A percentile compares a stretch with the other conserved stretches of the same genome.
These are phyloP conservation scores for Petunia hybrid DNA, from an alignment of 305 asterid species.

Conservation along the genomic window DNA sequence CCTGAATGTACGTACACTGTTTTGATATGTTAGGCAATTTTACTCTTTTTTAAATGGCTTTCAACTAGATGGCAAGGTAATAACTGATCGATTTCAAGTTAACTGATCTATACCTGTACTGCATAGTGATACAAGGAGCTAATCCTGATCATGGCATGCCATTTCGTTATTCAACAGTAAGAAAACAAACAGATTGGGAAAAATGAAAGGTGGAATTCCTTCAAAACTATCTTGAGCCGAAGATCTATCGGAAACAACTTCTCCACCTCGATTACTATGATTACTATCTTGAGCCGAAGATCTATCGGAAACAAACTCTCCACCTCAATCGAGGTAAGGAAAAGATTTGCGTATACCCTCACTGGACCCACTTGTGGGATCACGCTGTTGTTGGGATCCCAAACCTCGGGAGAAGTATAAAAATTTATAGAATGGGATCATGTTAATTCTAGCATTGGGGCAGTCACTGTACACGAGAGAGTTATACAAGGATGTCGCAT, in stretches of 20 bases:
- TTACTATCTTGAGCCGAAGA: no score
- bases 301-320: no score
- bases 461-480: not conserved
- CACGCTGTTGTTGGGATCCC: not conserved
- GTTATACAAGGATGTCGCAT: constrained; percentile 4
- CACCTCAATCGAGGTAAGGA: no score
- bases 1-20: not conserved
- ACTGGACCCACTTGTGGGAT: no score
- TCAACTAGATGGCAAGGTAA: not conserved
- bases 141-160: constrained; percentile 5
- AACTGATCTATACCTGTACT: not conserved
- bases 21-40: not conserved
- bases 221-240: no score
- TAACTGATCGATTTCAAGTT: not conserved
- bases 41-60: not conserved
- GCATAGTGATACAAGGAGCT: not conserved
- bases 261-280: no score
- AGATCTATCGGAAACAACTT: no score
- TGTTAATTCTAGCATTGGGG: not conserved
- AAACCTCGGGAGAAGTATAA: not conserved
- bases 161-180: not conserved
- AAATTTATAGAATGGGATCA: no score
- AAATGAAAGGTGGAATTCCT: not conserved
- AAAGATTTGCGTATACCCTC: no score
- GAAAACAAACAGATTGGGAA: not conserved